These are phyloP conservation scores for Penicillium maclennaniae DNA, from an alignment of 495 filamentous ascomycete species.

Conservation along the genomic window DNA sequence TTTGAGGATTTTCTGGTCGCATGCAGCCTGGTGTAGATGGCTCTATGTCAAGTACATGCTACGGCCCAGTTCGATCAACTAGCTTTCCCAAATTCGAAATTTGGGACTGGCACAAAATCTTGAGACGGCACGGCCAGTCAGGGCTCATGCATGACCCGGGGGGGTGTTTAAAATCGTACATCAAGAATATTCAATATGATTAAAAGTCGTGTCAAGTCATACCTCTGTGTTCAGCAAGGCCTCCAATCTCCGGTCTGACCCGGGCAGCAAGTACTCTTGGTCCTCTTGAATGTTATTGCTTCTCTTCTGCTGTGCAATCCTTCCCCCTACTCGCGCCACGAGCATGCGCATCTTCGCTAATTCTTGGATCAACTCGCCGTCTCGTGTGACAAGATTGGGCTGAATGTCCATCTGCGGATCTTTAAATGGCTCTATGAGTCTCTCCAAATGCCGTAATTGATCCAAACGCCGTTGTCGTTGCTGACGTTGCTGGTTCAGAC, in stretches of 20 bases:
- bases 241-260: slow-evolving; percentile 32
- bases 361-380: slow-evolving; percentile 70
- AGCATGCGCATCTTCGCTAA: slow-evolving; percentile 73
- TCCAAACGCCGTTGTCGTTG: slow-evolving; percentile 52
- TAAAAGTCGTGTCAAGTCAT: slow-evolving; percentile 27
- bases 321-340: slow-evolving; percentile 63
- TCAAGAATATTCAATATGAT: slow-evolving; percentile 2
- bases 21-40: not conserved
- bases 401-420: slow-evolving; percentile 59
- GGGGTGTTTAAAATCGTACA: slow-evolving; percentile 3
- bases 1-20: not conserved
- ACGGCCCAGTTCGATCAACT: not conserved
- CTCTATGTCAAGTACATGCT: not conserved
- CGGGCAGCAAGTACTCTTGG: slow-evolving; percentile 25
- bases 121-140: slow-evolving; percentile 5
- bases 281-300: slow-evolving; percentile 9
- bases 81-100: not conserved
- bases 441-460: slow-evolving; percentile 53
- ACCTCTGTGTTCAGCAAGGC: slow-evolving; percentile 28
- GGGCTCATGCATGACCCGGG: slow-evolving; percentile 10
- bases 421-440: slow-evolving; percentile 57
- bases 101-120: slow-evolving; percentile 1
- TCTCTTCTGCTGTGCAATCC: slow-evolving; percentile 44
- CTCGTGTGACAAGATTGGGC: slow-evolving; percentile 69
- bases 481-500: slow-evolving; percentile 50